Evolutionary conservation across 176 grass and related monocot species (phyloP).

Genomic region (Juncus effusus): DNA sequence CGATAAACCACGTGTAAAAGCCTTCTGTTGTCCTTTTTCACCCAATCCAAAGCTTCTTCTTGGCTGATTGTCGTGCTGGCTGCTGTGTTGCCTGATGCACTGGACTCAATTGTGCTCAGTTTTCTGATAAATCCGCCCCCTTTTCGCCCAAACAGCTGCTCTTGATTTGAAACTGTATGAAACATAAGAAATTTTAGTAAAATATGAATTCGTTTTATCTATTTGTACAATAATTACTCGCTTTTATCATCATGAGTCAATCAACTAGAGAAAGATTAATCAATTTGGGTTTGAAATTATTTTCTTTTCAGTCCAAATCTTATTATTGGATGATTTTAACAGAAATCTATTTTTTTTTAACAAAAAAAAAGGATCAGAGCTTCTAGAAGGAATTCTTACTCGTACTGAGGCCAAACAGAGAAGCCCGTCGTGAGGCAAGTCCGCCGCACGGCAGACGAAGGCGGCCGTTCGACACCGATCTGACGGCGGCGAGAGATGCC

Average conservation of each 20-base stretch:
- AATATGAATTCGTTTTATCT: background rate
- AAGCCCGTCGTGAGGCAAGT: background rate
- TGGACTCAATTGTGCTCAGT: conserved; percentile 30
- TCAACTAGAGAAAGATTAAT: background rate
- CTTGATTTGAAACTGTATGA: conserved; percentile 42
- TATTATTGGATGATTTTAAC: no score
- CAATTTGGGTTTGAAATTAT: no score
- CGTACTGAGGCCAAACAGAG: conserved; percentile 12
- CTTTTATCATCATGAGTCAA: background rate
- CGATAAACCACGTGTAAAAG: conserved; percentile 88
- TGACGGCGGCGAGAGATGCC: conserved; percentile 9
- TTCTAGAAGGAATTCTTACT: conserved; percentile 11
- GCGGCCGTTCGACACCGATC: background rate
- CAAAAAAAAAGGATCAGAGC: background rate
- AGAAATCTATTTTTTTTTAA: no score
- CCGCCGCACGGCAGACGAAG: background rate
- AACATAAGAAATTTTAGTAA: background rate
- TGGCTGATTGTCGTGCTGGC: conserved; percentile 36
- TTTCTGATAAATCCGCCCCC: conserved; percentile 39
- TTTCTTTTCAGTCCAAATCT: no score
- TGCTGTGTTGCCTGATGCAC: conserved; percentile 35
- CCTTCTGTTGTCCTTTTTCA: conserved; percentile 68
- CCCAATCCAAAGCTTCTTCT: conserved; percentile 72
- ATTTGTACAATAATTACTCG: no score
- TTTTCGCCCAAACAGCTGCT: conserved; percentile 36